A percentile compares a stretch with the other conserved stretches of the same genome.
These are phyloP conservation scores for Elaeis guineensis DNA, from an alignment of 176 grass and related monocot genomes.

Conservation along the genomic window DNA sequence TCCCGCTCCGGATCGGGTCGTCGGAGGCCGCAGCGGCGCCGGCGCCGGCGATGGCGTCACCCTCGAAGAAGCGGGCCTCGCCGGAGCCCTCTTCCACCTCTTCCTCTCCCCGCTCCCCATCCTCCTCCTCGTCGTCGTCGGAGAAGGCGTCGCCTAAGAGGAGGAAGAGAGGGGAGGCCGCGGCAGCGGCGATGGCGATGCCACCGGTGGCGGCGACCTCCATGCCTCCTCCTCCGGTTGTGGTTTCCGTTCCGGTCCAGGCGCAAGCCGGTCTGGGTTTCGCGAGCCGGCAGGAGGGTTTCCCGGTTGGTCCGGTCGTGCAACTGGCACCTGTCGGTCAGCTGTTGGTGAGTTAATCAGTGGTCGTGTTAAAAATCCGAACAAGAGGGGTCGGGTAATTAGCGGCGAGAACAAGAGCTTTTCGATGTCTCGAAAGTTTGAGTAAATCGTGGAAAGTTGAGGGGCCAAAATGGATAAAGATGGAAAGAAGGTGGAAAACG, in stretches of 20 bases:
- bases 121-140: not conserved
- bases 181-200: not conserved
- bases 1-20: slow-evolving; percentile 37
- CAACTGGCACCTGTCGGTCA: slow-evolving; percentile 11
- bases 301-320: not conserved
- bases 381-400: too few relatives aligned
- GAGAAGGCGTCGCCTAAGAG: slow-evolving; percentile 4
- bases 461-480: too few relatives aligned
- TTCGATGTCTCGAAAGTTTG: too few relatives aligned
- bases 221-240: not conserved
- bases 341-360: slow-evolving; percentile 10
- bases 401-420: too few relatives aligned
- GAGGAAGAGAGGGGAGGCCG: slow-evolving; percentile 4
- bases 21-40: not conserved
- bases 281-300: not conserved
- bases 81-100: slow-evolving; percentile 5
- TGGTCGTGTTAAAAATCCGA: not conserved
- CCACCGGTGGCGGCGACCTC: not conserved
- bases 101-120: not conserved
- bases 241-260: not conserved
- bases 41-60: not conserved
- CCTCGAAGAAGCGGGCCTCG: slow-evolving; percentile 10
- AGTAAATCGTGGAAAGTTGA: too few relatives aligned
- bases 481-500: too few relatives aligned
- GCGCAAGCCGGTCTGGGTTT: not conserved